Percentiles rank a stretch among this genome's conserved stretches.
Conservation (phyloP, 2,329 filamentous ascomycete genomes). For the Alternaria ventricosa region DNA sequence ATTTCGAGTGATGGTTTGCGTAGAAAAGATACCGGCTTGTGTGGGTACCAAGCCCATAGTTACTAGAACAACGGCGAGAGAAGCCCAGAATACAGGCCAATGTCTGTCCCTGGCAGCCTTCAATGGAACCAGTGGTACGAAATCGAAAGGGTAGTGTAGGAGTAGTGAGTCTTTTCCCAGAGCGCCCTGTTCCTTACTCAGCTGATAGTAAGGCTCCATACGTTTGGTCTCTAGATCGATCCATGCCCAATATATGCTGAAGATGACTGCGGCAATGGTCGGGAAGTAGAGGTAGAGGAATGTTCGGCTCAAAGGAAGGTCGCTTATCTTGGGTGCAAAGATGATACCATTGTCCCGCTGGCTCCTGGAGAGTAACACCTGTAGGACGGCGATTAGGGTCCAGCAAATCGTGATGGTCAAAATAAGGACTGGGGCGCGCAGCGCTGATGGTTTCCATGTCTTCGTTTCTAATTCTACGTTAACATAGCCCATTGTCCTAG, state of each 20-base stretch:
- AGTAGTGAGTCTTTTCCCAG: conserved; percentile 56
- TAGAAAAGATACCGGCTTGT: conserved; percentile 62
- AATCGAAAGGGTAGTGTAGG: conserved; percentile 62
- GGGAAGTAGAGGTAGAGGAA: conserved; percentile 60
- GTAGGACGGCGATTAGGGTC: conserved; percentile 53
- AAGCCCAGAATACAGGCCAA: conserved; percentile 59
- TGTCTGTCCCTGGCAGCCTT: conserved; percentile 48
- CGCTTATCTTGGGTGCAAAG: conserved; percentile 44
- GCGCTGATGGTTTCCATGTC: conserved; percentile 29
- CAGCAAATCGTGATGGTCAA: conserved; percentile 17
- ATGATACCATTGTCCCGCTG: conserved; percentile 52
- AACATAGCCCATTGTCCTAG: neutral
- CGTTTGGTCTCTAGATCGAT: conserved; percentile 65
- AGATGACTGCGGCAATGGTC: conserved; percentile 61
- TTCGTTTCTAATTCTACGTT: neutral
- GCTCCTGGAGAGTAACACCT: conserved; percentile 54
- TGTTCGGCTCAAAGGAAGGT: conserved; percentile 49
- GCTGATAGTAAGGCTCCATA: conserved; percentile 66
- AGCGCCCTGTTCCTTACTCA: conserved; percentile 58
- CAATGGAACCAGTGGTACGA: conserved; percentile 49
- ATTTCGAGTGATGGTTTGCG: conserved; percentile 32
- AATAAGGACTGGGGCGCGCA: conserved; percentile 21
- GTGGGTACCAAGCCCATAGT: conserved; percentile 63
- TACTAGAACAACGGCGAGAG: conserved; percentile 56
- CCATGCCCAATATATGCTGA: conserved; percentile 65